Conservation (phyloP, 2,329 filamentous ascomycete genomes). For the Penicillium sp. region DNA sequence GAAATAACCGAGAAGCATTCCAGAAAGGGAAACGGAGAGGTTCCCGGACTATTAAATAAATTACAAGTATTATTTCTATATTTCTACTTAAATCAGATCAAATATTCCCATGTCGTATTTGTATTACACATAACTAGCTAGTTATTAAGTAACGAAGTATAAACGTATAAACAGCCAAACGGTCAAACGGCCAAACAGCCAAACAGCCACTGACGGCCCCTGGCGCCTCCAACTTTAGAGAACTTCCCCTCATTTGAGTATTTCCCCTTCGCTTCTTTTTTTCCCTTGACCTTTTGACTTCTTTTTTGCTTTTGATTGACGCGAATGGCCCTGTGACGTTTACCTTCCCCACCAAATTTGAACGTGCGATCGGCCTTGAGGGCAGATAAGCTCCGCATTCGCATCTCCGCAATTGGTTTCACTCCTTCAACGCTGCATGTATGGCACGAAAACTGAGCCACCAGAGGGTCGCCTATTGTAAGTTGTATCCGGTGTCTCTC, state of each 20-base stretch:
- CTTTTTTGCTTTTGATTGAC: neutral
- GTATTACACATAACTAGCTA: no score
- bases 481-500: slow-evolving; percentile 20
- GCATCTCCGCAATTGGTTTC: slow-evolving; percentile 28
- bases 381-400: slow-evolving; percentile 32
- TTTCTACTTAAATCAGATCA: neutral
- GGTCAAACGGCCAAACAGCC: no score
- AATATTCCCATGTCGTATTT: neutral
- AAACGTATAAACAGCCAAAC: neutral
- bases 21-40: neutral
- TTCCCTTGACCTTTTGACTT: neutral
- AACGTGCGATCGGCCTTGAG: slow-evolving; percentile 26
- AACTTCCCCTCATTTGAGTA: slow-evolving; percentile 28
- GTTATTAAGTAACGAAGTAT: slow-evolving; percentile 10
- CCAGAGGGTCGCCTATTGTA: slow-evolving; percentile 67
- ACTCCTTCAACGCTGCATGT: slow-evolving; percentile 27
- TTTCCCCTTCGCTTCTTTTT: slow-evolving; percentile 1
- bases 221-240: slow-evolving; percentile 18
- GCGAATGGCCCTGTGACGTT: slow-evolving; percentile 19
- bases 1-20: neutral
- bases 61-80: neutral
- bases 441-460: slow-evolving; percentile 69
- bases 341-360: slow-evolving; percentile 16
- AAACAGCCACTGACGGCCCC: slow-evolving; percentile 11
- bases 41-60: neutral